Base-by-base conservation (phyloP, 441 rosid species). In the Jatropha podagrica region DNA sequence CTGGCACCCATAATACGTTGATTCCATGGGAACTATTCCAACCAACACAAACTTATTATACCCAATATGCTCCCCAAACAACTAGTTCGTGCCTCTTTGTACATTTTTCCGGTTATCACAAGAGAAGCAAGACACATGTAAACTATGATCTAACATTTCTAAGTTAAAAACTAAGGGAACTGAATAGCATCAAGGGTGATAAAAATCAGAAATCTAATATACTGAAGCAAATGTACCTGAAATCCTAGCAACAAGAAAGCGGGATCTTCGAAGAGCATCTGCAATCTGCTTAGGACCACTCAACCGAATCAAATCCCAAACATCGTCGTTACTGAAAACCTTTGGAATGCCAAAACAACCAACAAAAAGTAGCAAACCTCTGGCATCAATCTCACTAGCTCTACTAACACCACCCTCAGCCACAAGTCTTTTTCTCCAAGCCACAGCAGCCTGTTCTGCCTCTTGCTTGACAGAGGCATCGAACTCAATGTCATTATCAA, bases 261-360 rank as follows among this genome's bases (percentile, higher is more conserved):
- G 81, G n/a, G 95, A 93, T 41, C 77, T 78, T 71, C 75, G 85
- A n/a, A 93, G 81, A 10, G 89, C 83, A 62, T 71, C 76, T 0
- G 63, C 76, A 64, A 89, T 85, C 81, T 83, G 84, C 81, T 66
- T 66, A 4, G 75, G 62, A 67, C 88, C 82, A 83, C 91, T 72
- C 44, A 54, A 69, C 37, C 73, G 71, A 79, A 92, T 62, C 89
- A 93, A 86, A 84, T 85, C 82, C 85, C 87, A 81, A 71, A 93
- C 56, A 78, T 91, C 95, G 52, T 81, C 78, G 66, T 40, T 66
- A 60, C 46, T 77, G 44, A 90, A 91, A 15, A n/a, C 74, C 4
- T 69, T 76, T 0, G 98, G 97, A 71, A 93, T 82, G 27, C 94
- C 98, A 68, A 79, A 93, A 81, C 87, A 83, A 74, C 90, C 88